Evolutionary conservation across 805 yeast species (phyloP), one percentile per base, ranked within the genome.

Genomic region (Soucietia sequanensis): DNA sequence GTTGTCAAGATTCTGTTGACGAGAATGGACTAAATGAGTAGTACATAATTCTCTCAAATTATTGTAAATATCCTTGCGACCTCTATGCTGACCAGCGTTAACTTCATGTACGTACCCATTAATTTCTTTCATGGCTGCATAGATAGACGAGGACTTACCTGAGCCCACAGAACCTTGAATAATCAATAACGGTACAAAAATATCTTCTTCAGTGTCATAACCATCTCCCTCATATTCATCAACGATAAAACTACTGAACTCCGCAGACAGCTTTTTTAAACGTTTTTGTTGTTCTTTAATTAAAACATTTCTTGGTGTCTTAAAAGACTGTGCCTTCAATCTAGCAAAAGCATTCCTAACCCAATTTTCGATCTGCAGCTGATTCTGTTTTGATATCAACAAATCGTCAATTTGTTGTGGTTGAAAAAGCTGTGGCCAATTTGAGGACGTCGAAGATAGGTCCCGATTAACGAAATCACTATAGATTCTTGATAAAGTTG

Each of bases 91-190:
- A n/a, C 88, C 76, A 0, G 89, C 67, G 54, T 86, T 87, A 19
- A 90, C 68, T 54, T 91, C 98, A 54, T 84, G 82, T 3, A 90
- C 84, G 46, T 80, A 84, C 0, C 90, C 90, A 13, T 68, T 65
- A 7, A 81, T 44, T 29, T 77, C 79, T 7, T 75, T 64, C 52
- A 84, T 78, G 3, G 82, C 31, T 0, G 95, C 76, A 44, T 84
- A 76, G 0, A 91, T 68, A 0, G 89, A 59, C 0, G 88, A 70
- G 0, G 93, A 81, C 54, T 91, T 91, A 2, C 96, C 95, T 8
- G 77, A 68, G 0, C 95, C 95, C 0, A 69, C 52, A 0, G 80
- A 76, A 0, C 99, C 99, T 37, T 71, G 65, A 3, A 87, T 48
- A 9, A 86, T 75, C 52, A 84, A 58, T 3, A 84, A 52, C 0